These are phyloP conservation scores for Botrytis galanthina DNA, from an alignment of 2,329 filamentous ascomycete species.

Conservation along the genomic window DNA sequence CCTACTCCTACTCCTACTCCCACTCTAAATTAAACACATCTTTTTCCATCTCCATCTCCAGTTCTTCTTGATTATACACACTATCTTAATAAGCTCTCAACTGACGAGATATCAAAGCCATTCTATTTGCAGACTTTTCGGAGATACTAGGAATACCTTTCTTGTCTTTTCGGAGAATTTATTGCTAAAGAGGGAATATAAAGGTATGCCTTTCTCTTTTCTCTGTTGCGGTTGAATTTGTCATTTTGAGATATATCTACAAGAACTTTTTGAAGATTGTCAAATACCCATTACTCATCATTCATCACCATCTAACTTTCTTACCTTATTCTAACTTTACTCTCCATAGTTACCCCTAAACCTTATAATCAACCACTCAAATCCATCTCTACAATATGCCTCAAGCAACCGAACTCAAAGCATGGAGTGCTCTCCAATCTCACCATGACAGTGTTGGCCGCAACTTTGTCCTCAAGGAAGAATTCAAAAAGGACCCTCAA, in stretches of 20 bases:
- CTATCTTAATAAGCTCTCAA: background rate
- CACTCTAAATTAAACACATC: background rate
- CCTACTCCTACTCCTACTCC: background rate
- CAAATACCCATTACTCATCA: background rate
- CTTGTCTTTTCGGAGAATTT: conserved; percentile 1
- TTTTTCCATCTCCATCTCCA: background rate
- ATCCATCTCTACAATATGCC: conserved; percentile 53
- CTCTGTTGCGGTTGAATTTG: no score
- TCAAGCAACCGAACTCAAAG: conserved; percentile 79
- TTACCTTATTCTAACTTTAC: background rate
- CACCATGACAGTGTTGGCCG: conserved; percentile 86
- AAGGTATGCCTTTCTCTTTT: background rate
- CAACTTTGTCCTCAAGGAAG: conserved; percentile 88
- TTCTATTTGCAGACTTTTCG: background rate
- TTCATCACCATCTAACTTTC: background rate
- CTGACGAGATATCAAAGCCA: background rate
- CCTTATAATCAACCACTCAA: background rate
- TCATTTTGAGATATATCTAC: background rate
- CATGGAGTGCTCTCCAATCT: conserved; percentile 87
- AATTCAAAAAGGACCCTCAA: conserved; percentile 82
- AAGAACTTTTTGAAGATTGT: background rate
- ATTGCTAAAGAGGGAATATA: background rate
- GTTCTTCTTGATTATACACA: background rate
- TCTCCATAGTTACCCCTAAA: background rate
- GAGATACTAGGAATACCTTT: background rate